These are phyloP conservation scores for Trypanosoma melophagium DNA, from an alignment of 208 protist species.

Conservation along the genomic window DNA sequence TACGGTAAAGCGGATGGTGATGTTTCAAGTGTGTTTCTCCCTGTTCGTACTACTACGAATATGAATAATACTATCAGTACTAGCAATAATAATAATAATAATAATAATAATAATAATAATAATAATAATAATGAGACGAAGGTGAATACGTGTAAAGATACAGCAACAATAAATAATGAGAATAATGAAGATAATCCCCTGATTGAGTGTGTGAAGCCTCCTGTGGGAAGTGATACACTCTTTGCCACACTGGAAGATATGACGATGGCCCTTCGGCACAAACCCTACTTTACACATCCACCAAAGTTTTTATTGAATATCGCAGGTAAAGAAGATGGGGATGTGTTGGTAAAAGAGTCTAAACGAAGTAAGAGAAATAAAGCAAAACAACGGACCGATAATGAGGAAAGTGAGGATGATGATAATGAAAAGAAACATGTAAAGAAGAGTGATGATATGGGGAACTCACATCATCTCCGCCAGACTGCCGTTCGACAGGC, in stretches of 20 bases:
- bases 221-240: neutral
- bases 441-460: no score
- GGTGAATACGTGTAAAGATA: no score
- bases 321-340: constrained; percentile 18
- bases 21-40: constrained; percentile 42
- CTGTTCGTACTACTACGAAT: neutral
- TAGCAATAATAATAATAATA: neutral
- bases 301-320: constrained; percentile 36
- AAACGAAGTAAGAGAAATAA: constrained; percentile 21
- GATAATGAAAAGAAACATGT: neutral
- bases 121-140: neutral
- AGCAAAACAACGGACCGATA: neutral
- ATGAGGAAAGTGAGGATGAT: constrained; percentile 7
- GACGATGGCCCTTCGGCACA: constrained; percentile 28
- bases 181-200: neutral
- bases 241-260: constrained; percentile 37
- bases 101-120: neutral
- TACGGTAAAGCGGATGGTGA: constrained; percentile 59
- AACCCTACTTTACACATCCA: constrained; percentile 47
- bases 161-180: neutral
- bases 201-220: constrained; percentile 13
- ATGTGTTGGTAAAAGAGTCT: constrained; percentile 13
- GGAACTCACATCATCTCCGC: neutral
- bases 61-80: neutral
- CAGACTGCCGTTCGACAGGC: constrained; percentile 53